Evolutionary conservation across 1,139 yeast species (phyloP).

Genomic region (Entelexis sorbosivorans): DNA sequence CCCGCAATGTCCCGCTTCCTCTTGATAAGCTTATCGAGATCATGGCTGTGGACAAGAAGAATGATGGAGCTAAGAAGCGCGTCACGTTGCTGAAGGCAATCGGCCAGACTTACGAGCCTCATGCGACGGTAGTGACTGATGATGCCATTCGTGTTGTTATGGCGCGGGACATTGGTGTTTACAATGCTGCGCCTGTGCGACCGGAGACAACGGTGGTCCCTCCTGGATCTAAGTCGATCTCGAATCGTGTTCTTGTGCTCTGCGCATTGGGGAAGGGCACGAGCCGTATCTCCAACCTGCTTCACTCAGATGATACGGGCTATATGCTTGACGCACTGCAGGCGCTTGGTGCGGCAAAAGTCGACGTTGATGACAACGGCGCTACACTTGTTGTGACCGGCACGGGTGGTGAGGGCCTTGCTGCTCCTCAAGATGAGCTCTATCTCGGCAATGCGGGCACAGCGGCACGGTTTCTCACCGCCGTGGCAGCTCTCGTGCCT

Average conservation of each 20-base stretch:
- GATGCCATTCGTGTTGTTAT: constrained; percentile 69
- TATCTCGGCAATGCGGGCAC: constrained; percentile 98
- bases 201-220: constrained; percentile 44
- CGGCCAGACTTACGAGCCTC: constrained; percentile 79
- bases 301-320: constrained; percentile 91
- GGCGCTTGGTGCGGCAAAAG: constrained; percentile 67
- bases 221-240: constrained; percentile 95
- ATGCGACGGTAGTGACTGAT: constrained; percentile 76
- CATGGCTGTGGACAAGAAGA: constrained; percentile 94
- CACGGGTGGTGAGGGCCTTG: constrained; percentile 58
- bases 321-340: constrained; percentile 87
- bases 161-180: constrained; percentile 69
- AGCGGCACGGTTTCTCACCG: constrained; percentile 86
- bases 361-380: constrained; percentile 66
- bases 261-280: constrained; percentile 88
- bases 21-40: constrained; percentile 61
- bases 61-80: constrained; percentile 83
- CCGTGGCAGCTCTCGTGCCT: constrained; percentile 68
- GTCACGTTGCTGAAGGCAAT: constrained; percentile 73
- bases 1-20: constrained; percentile 57
- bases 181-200: constrained; percentile 36
- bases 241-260: constrained; percentile 83
- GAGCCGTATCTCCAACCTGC: constrained; percentile 68
- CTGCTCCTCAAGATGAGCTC: constrained; percentile 48
- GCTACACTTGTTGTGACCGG: constrained; percentile 83